These are phyloP conservation scores for Phaeolepiota aurea DNA, from an alignment of 768 basidiomycete species.

Conservation along the genomic window DNA sequence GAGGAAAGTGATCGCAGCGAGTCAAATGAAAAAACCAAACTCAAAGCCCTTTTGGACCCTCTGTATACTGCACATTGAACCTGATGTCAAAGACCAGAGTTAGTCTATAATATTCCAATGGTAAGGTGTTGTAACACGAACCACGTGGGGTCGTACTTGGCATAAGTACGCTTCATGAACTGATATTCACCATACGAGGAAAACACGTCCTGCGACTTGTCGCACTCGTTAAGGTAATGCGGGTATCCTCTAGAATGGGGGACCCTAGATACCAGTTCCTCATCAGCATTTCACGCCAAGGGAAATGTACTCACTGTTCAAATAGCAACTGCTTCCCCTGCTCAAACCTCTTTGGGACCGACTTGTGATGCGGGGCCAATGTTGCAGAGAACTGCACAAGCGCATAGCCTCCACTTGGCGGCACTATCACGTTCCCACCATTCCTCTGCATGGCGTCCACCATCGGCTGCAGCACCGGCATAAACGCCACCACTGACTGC, in stretches of 20 bases:
- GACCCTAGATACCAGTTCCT: constrained; percentile 8
- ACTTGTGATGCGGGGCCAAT: background rate
- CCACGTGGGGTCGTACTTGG: constrained; percentile 21
- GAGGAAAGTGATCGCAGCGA: no score
- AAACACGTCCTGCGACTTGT: constrained; percentile 16
- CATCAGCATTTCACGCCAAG: background rate
- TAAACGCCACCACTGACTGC: constrained; percentile 19
- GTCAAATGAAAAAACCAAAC: no score
- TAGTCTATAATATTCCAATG: background rate
- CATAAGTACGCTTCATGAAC: constrained; percentile 15
- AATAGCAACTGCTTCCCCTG: background rate
- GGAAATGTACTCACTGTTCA: constrained; percentile 1
- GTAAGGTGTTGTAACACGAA: constrained; percentile 3
- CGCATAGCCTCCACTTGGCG: constrained; percentile 24
- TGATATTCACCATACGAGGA: constrained; percentile 17
- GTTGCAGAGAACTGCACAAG: constrained; percentile 15
- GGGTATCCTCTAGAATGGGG: constrained; percentile 18
- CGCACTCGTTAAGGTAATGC: constrained; percentile 17
- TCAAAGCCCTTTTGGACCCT: constrained; percentile 15
- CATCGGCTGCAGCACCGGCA: constrained; percentile 25
- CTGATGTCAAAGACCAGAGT: no score
- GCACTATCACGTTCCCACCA: constrained; percentile 29
- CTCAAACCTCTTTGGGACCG: background rate
- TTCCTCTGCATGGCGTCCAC: constrained; percentile 21
- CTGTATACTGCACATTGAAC: constrained; percentile 15